Evolutionary conservation across 1,284 basidiomycete species (phyloP), one percentile per base, ranked within the genome.

Genomic region (Phylloporus sp.): DNA sequence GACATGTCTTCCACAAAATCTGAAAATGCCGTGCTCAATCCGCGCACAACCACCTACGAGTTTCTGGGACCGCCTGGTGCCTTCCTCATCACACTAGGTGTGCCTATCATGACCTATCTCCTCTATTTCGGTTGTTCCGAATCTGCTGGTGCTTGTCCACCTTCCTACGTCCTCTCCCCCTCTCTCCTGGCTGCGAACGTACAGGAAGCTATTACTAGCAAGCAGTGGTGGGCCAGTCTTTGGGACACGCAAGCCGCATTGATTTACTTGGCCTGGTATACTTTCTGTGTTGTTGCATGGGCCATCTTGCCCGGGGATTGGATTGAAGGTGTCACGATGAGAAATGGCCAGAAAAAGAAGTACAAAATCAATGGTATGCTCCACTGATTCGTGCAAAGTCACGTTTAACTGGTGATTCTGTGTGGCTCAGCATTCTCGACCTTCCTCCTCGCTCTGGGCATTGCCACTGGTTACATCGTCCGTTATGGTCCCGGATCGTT

Each of bases 321-420:
- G 84, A 84, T 98, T 17, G 83, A 94, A 65, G 98, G 98, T 18
- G 87, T 84, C 12, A 81, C 85, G 26, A 78, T 98, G 68, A 84
- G 98, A 50, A 91, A 90, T 47, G 97, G 97, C 1, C 82, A 81
- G 60, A 89, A 84, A 69, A 89, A 92, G 75, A 80, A 82, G 65
- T 99, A 99, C 84, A 98, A 95, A 79, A 95, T 98, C 72, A 99
- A 99, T 80, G 96, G 96, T 96, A 72, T 66, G 78, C 70, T 4
- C n/a, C 10, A 15, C 31, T 17, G 40, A 60, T 47, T 31, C n/a
- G 13, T 22, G 2, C 2, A 28, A 20, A 15, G 10, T 6, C n/a
- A 26, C 7, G 12, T 22, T 34, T 60, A 18, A 28, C 32, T 31
- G n/a, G 56, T 53, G 54, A 20, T 58, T 62, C 44, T 20, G 11